These are phyloP conservation scores for Neonectria magnoliae DNA, from an alignment of 2,329 filamentous ascomycete species.

Conservation along the genomic window DNA sequence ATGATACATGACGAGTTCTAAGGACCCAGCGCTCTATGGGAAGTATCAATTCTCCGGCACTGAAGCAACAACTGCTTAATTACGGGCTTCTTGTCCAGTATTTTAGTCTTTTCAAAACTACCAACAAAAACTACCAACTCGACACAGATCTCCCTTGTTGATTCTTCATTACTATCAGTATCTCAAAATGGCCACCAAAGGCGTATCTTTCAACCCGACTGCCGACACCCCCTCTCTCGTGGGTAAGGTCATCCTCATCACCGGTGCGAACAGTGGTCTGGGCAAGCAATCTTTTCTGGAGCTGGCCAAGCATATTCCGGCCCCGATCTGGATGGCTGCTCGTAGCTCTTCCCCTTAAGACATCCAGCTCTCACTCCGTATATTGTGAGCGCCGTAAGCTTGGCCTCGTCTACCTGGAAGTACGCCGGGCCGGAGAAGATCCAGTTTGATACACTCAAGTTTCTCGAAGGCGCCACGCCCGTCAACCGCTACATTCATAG, in stretches of 20 bases:
- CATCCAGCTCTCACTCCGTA: constrained; percentile 6
- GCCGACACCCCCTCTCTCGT: constrained; percentile 70
- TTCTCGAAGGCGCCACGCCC: constrained; percentile 7
- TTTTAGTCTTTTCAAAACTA: background rate
- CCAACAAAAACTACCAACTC: background rate
- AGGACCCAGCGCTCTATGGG: background rate
- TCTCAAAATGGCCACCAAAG: background rate
- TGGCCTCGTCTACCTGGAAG: constrained; percentile 15
- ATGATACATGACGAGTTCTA: background rate
- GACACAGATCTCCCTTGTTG: background rate
- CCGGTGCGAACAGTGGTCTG: constrained; percentile 79
- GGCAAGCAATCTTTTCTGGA: constrained; percentile 25
- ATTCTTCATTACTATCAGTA: background rate
- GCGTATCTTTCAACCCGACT: constrained; percentile 26
- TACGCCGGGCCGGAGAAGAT: constrained; percentile 16
- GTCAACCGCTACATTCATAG: constrained; percentile 22
- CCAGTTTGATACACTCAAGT: constrained; percentile 16
- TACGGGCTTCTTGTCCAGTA: background rate
- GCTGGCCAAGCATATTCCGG: constrained; percentile 18
- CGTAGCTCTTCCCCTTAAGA: constrained; percentile 40
- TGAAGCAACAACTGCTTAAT: background rate
- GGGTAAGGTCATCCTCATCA: constrained; percentile 83
- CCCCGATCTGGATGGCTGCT: constrained; percentile 31
- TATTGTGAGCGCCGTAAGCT: too few relatives aligned
- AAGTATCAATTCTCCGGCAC: background rate